Base-by-base conservation (phyloP, 805 yeast genomes). In the Helenozyma baotianmanensis region DNA sequence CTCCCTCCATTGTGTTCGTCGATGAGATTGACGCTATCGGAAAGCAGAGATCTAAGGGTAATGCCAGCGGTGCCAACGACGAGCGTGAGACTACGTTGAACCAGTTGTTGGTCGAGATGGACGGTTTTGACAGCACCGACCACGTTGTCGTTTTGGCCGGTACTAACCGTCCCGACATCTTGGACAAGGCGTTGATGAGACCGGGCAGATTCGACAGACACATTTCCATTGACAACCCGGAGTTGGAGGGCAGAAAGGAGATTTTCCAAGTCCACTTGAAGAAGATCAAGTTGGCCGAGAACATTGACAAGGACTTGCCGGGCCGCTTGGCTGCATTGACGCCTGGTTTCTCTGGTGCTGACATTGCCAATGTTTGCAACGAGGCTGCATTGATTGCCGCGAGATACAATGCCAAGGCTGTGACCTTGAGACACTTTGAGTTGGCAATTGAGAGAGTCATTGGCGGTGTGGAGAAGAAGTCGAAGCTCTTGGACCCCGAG, bases 1-100 rank as follows among this genome's bases (percentile, higher is more conserved):
- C 96, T 0, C 97, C 97, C 6, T 73, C 94, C 3, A 88, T 88
- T 49, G 80, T 88, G 33, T 88, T 88, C 55, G 86, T 88, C 32
- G 97, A 88, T 64, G 97, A 88, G 64, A 89, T 88, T 50, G 97
- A 88, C 68, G 96, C 97, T 14, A 89, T 88, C 54, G 97, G 97
- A 54, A 86, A 83, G 60, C 82, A 80, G 38, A 74, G 92, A 67
- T 69, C 74, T 24, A 80, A 81, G 48, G 83, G 84, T 22, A 72
- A 73, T 47, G 72, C 80, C 56, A 33, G 39, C 12, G 78, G 83
- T 25, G 94, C 95, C 34, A 86, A 88, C 52, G 97, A 88, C 58
- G 97, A 88, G 67, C 80, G 95, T 58, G 96, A 89, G 60, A 82
- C 87, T 28, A 89, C 97, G 0, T 72, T 89, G 53, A 89, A 89